These are phyloP conservation scores for Herpotrichia juniperi DNA, from an alignment of 2,329 filamentous ascomycete genomes.

Conservation along the genomic window DNA sequence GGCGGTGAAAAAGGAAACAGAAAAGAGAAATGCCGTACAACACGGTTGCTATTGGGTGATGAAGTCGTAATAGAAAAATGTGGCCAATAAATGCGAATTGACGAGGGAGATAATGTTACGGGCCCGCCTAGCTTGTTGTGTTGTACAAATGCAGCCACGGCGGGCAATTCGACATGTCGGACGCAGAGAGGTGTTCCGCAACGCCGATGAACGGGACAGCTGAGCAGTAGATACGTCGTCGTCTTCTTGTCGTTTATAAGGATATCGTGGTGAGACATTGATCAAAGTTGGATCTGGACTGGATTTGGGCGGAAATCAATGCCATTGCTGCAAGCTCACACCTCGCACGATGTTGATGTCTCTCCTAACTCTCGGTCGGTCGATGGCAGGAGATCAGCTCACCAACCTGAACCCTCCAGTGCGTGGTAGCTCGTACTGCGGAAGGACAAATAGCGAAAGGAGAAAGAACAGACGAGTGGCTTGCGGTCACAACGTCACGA, in stretches of 20 bases:
- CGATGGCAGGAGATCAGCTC: too few relatives aligned
- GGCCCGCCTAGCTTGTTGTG: neutral
- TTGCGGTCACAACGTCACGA: neutral
- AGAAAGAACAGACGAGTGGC: neutral
- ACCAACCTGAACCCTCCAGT: too few relatives aligned
- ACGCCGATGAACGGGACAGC: too few relatives aligned
- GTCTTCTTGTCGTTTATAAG: too few relatives aligned
- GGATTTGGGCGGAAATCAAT: too few relatives aligned
- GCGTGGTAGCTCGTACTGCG: neutral
- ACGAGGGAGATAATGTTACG: neutral
- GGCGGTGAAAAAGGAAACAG: neutral
- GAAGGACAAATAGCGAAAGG: neutral
- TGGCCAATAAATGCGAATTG: slow-evolving; percentile 2
- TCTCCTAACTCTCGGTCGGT: too few relatives aligned
- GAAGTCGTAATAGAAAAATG: neutral
- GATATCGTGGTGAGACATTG: too few relatives aligned
- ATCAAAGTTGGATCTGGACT: too few relatives aligned
- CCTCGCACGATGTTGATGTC: too few relatives aligned
- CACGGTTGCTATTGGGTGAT: neutral
- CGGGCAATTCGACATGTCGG: neutral
- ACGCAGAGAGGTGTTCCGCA: too few relatives aligned
- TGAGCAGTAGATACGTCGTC: too few relatives aligned
- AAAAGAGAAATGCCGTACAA: slow-evolving; percentile 5
- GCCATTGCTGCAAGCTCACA: too few relatives aligned
- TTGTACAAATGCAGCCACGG: slow-evolving; percentile 1